A percentile compares a stretch with the other conserved stretches of the same genome.
These are phyloP conservation scores for Plenodomus biglobosus DNA, from an alignment of 2,329 filamentous ascomycete genomes.

Conservation along the genomic window DNA sequence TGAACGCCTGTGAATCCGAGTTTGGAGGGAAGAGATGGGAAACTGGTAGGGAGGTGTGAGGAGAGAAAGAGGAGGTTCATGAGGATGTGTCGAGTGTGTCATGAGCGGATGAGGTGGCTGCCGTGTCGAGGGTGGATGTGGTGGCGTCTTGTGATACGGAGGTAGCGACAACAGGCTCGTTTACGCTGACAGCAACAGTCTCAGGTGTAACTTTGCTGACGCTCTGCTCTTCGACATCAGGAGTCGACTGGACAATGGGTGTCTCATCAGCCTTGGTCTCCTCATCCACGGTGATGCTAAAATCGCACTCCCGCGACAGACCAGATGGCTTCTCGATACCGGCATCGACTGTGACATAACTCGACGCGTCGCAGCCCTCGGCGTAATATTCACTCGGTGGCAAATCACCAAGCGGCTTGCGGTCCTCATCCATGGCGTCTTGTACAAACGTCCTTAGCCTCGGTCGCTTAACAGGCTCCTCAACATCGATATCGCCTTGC, in stretches of 20 bases:
- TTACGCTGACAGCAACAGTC: too few relatives aligned
- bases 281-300: slow-evolving; percentile 16
- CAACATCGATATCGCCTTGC: slow-evolving; percentile 15
- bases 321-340: slow-evolving; percentile 39
- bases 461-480: slow-evolving; percentile 30
- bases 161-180: too few relatives aligned
- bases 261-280: not conserved
- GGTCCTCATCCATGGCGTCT: slow-evolving; percentile 47
- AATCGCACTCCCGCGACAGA: slow-evolving; percentile 36
- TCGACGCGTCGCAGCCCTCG: slow-evolving; percentile 40
- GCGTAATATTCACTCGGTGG: slow-evolving; percentile 43
- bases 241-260: not conserved
- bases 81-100: too few relatives aligned
- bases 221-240: not conserved
- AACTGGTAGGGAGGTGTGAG: too few relatives aligned
- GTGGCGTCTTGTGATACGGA: too few relatives aligned
- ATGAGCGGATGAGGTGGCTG: too few relatives aligned
- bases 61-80: too few relatives aligned
- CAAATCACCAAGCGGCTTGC: slow-evolving; percentile 42
- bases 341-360: slow-evolving; percentile 42
- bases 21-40: too few relatives aligned
- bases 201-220: too few relatives aligned
- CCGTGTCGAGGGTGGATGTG: too few relatives aligned
- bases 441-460: slow-evolving; percentile 31
- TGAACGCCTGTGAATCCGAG: too few relatives aligned